Evolutionary conservation across 202 grass and related monocot genomes (phyloP).

Genomic region (Hordeum pubiflorum): DNA sequence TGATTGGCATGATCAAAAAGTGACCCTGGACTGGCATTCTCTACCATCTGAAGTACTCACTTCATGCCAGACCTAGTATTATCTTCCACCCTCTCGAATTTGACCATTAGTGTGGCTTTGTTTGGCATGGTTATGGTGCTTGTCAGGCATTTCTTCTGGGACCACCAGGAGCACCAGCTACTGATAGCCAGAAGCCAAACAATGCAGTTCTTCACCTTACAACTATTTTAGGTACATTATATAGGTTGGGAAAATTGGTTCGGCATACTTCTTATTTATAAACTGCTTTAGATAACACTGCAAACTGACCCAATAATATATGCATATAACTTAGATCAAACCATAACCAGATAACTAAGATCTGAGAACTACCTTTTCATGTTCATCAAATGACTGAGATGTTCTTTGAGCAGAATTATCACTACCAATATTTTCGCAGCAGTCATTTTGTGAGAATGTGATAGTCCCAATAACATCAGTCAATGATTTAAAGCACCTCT

Average conservation of each 20-base stretch:
- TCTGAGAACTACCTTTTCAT: conserved; percentile 48
- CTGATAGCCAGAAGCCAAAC: background rate
- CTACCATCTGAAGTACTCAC: conserved; percentile 18
- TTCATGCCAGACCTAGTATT: conserved; percentile 9
- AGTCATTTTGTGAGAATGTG: conserved; percentile 40
- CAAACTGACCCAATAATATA: conserved; percentile 6
- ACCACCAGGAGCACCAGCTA: background rate
- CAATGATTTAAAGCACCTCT: conserved; percentile 57
- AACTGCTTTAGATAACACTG: conserved; percentile 8
- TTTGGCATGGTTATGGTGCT: background rate
- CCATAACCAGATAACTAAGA: conserved; percentile 6
- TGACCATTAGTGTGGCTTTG: background rate
- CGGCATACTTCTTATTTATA: background rate
- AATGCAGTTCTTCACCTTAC: background rate
- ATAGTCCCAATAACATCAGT: conserved; percentile 43
- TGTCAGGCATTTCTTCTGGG: conserved; percentile 9
- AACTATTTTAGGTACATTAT: background rate
- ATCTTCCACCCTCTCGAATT: background rate
- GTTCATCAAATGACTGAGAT: conserved; percentile 37
- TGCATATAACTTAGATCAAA: conserved; percentile 6
- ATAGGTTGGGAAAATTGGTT: background rate
- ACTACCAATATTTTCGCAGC: conserved; percentile 19
- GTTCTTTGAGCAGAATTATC: conserved; percentile 28
- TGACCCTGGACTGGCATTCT: background rate
- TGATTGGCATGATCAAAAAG: background rate